Conservation (phyloP, 108 stramenopile species). For the Aurantiochytrium sp. region DNA sequence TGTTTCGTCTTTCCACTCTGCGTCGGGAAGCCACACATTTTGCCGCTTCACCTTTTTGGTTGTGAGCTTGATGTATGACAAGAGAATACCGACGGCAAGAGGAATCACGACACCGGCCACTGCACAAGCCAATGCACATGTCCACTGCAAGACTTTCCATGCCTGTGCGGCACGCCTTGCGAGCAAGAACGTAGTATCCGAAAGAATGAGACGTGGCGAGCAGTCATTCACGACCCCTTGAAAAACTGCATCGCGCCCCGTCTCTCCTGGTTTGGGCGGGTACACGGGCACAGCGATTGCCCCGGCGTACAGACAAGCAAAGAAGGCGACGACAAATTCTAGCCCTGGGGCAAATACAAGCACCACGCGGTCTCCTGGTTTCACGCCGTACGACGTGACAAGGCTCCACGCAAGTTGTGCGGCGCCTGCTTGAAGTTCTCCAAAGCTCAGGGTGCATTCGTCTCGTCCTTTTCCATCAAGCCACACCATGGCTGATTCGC, state of each 20-base stretch:
- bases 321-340: slow-evolving; percentile 82
- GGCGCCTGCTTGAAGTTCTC: background rate
- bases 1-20: background rate
- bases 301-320: slow-evolving; percentile 84
- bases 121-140: background rate
- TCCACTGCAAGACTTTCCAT: background rate
- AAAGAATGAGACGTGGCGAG: background rate
- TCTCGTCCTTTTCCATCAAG: background rate
- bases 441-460: background rate
- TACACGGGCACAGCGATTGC: slow-evolving; percentile 68
- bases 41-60: background rate
- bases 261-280: background rate
- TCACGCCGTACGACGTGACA: background rate
- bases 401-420: background rate
- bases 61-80: background rate
- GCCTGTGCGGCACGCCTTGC: background rate
- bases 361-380: slow-evolving; percentile 63
- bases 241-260: background rate
- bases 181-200: background rate
- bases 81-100: background rate
- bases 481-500: background rate
- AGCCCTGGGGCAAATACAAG: slow-evolving; percentile 90
- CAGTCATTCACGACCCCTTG: background rate
- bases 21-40: background rate
- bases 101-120: background rate